Percentiles rank a stretch among this genome's conserved stretches.
phyloP scores from a whole-genome alignment of 805 yeast species.

The Torulaspora quercuum region DNA sequence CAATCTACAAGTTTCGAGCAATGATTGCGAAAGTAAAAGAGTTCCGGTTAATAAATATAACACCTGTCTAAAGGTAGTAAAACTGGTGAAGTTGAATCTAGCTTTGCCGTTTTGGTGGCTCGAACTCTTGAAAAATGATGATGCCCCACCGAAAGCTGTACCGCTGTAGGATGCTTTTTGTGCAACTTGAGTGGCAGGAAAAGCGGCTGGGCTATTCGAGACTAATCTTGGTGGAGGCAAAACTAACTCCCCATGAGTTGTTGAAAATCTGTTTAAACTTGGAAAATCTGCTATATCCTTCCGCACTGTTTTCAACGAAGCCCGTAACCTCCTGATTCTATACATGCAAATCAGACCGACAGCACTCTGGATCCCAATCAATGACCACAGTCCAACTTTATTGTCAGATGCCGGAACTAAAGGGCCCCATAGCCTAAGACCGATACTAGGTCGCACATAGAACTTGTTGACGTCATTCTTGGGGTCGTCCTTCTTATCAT shows the following conservation, averaged over 20 bases:
- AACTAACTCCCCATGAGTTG: conserved; percentile 27
- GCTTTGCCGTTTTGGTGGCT: conserved; percentile 21
- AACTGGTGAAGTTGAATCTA: conserved; percentile 27
- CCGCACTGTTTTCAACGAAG: conserved; percentile 15
- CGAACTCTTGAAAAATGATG: conserved; percentile 21
- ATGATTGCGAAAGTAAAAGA: conserved; percentile 49
- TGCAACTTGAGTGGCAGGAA: not conserved
- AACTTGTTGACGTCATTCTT: conserved; percentile 22
- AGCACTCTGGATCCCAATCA: conserved; percentile 52
- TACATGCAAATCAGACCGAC: conserved; percentile 41
- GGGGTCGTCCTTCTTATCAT: conserved; percentile 20
- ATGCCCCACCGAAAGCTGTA: conserved; percentile 23
- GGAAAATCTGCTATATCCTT: conserved; percentile 36
- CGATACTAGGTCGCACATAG: conserved; percentile 52
- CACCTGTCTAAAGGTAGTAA: conserved; percentile 33
- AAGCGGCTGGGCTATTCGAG: not conserved
- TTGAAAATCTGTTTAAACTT: conserved; percentile 35
- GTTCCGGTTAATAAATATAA: conserved; percentile 43
- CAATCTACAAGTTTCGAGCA: conserved; percentile 54
- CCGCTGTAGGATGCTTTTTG: conserved; percentile 10
- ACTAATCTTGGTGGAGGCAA: conserved; percentile 10
- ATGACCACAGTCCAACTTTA: conserved; percentile 47
- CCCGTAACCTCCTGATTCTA: conserved; percentile 22
- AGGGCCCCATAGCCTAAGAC: conserved; percentile 65
- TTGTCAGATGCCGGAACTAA: conserved; percentile 71